Evolutionary conservation across 345 rosid genomes (phyloP), one percentile per base, ranked within the genome.

Genomic region (Acer campestre): DNA sequence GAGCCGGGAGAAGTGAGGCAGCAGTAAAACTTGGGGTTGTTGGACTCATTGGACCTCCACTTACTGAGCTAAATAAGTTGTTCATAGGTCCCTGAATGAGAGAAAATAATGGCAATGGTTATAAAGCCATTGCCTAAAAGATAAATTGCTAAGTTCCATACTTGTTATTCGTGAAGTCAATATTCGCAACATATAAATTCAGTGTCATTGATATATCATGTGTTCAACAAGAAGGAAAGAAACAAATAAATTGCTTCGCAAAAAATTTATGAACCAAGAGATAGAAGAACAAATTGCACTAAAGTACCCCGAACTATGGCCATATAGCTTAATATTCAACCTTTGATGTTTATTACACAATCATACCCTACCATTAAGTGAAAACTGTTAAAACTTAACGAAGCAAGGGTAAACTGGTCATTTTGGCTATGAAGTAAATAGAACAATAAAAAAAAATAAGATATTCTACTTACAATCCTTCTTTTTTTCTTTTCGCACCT

Each of bases 1-100:
- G 79, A 74, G 98, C 87, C 61, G 95, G 91, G 77, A 96, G 88
- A 76, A 92, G 80, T 23, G 88, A 63, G 69, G 86, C 80, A 17
- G 89, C 78, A 5, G 87, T 68, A 27, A 85, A 73, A 78, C 85
- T 89, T 80, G 86, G 80, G 71, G 89, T 66, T 71, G 84, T 81
- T 53, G 89, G 78, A 85, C 83, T 81, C 81, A 85, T 81, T 79
- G 90, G 77, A 42, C 86, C 90, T 74, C 90, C 89, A 63, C 71
- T 56, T 78, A 83, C 84, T 17, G 90, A 86, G 71, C 79, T 85
- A 68, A 82, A 75, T 35, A 75, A 79, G 82, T 85, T 76, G 84
- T 82, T 92, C 61, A 89, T 68, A 77, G 92, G 88, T 75, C 92
- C 97, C 95, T 92, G 85, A 75, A 81, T 65, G 79, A 82, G 55